Base-by-base conservation (phyloP, 202 grass and related monocot genomes). In the Panicum virgatum region DNA sequence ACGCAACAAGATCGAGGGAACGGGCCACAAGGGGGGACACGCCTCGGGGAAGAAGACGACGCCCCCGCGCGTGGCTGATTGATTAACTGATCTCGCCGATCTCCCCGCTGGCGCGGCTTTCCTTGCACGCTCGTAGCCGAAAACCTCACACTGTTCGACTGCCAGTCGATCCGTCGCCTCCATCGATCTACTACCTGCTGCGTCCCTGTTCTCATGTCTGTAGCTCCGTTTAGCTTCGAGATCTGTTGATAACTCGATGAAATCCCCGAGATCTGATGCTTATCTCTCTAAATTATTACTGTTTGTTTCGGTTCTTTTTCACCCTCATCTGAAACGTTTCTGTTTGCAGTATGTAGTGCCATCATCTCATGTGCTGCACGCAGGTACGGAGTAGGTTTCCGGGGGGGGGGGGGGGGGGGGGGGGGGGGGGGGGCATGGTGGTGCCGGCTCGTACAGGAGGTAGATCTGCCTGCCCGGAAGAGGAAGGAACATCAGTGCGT, bases 301-400 rank as follows among this genome's bases (percentile, higher is more conserved):
- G 66, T 22, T 29, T 16, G 13, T 45, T 66, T 64, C 38, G n/a
- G 8, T 51, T 76, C 39, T 12, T 51, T 76, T 56, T 63, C 20
- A 40, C 7, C n/a, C 23, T 23, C 13, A 36, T 48, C 29, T 47
- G 56, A 57, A 43, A 46, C 15, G 15, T 61, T 48, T 58, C 66
- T 20, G 19, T 56, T 78, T 36, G 67, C 43, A 20, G 68, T 27
- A n/a, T n/a, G n/a, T n/a, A 19, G 68, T 57, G 13, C 9, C 72
- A 51, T 84, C 81, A 84, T 84, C 81, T 88, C 81, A 88, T 88
- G 81, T 79, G 75, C 14, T 83, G 60, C 45, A 67, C 23, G 27
- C 69, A 69, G 73, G 39, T 75, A n/a, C n/a, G n/a, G n/a, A n/a
- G n/a, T n/a, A n/a, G n/a, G n/a, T n/a, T n/a, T n/a, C n/a, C n/a